Evolutionary conservation across 208 protist species (phyloP), one percentile per base, ranked within the genome.

Genomic region (Angomonas ambiguus): DNA sequence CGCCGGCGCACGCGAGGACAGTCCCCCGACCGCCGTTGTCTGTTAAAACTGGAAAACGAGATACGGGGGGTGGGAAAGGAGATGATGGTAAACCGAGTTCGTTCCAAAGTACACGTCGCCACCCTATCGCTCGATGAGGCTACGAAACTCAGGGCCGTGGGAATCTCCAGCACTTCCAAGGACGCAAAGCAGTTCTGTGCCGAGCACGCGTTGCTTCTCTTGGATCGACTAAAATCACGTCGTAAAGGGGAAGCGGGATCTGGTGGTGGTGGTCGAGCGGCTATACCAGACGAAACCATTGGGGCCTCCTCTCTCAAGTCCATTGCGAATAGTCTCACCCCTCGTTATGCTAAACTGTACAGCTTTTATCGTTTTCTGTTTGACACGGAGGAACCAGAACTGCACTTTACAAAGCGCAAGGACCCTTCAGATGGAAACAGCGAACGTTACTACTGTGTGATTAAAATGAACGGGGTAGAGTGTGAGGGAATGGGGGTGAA

Each of bases 401-500:
- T 62, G 10, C 73, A n/a, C 0, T 87, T 83, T 51, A 72, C 74
- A 13, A 65, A 64, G 18, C 67, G 76, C 25, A 51, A 18, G 3
- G 51, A 28, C 2, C 35, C 42, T 16, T 55, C 58, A 20, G 49
- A 56, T 60, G 31, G 5, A 31, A 32, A 4, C 31, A 70, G 55
- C 11, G 28, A 30, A 2, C 2, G 41, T 20, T 88, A 80, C 61
- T 51, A 65, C 49, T 94, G 88, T 71, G 24, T 67, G 1, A 59
- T 92, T 10, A 64, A 65, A 27, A 38, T 88, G 31, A 69, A 68
- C 55, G 82, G 72, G 22, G 53, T 91, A 13, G 67, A 35, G 11
- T 89, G 83, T 41, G 71, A 77, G n/a, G 85, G 74, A 22, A 56
- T 27, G 1, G 88, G 88, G 13, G 65, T 89, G 27, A 92, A 89